These are phyloP conservation scores for Aspergillus versicolor DNA, from an alignment of 2,329 filamentous ascomycete genomes.

Conservation along the genomic window DNA sequence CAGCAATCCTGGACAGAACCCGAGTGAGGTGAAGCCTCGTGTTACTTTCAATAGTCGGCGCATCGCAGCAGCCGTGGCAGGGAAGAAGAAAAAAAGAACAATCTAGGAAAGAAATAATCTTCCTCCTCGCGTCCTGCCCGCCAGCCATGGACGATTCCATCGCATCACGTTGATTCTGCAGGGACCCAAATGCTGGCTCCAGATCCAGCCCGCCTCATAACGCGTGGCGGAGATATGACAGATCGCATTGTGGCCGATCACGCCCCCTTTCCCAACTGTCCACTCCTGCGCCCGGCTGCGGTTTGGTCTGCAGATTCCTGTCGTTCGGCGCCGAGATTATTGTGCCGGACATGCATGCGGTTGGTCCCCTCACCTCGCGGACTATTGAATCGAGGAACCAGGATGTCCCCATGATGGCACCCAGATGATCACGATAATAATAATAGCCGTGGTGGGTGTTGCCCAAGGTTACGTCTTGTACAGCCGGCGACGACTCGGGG, in stretches of 20 bases:
- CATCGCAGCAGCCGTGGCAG: not conserved
- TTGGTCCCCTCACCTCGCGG: not conserved
- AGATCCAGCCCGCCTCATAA: no score
- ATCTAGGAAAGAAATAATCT: not conserved
- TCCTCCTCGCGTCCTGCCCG: not conserved
- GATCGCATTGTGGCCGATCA: conserved; percentile 5
- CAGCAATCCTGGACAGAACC: conserved; percentile 1
- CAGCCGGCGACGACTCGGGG: conserved; percentile 3
- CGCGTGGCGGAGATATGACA: conserved; percentile 3
- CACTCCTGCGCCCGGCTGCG: no score
- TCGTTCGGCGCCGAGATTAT: no score
- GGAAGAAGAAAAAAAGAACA: not conserved
- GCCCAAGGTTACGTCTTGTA: conserved; percentile 2
- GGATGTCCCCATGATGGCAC: no score
- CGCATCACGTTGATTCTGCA: conserved; percentile 9
- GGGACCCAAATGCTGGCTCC: not conserved
- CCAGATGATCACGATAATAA: no score
- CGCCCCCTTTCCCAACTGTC: not conserved
- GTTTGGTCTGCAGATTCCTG: no score
- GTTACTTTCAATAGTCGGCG: conserved; percentile 1
- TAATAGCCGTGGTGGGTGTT: no score
- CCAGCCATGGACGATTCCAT: no score
- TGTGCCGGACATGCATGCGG: conserved; percentile 6
- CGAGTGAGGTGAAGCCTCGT: conserved; percentile 2
- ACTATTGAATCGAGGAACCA: no score